Percentiles rank a stretch among this genome's conserved stretches.
Conservation (phyloP, 1,284 basidiomycete genomes). For the Cerrena zonata region DNA sequence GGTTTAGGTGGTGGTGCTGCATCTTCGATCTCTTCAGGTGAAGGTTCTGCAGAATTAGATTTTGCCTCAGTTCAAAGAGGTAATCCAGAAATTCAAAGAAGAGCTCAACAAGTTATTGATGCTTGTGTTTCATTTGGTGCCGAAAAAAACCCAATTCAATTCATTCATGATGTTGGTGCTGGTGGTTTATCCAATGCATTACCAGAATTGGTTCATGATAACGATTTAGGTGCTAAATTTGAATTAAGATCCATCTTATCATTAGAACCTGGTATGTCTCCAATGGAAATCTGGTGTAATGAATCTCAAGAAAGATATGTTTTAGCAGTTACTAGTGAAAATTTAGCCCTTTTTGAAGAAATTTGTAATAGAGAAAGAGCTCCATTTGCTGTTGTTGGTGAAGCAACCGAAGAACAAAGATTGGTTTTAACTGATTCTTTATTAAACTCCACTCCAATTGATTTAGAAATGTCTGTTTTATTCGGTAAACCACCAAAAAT, state of each 20-base stretch:
- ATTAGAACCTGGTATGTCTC: slow-evolving; percentile 90
- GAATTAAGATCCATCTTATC: slow-evolving; percentile 92
- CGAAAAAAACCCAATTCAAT: slow-evolving; percentile 79
- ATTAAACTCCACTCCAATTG: slow-evolving; percentile 75
- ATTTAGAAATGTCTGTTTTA: slow-evolving; percentile 88
- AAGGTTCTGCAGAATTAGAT: slow-evolving; percentile 86
- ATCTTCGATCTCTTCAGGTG: slow-evolving; percentile 84
- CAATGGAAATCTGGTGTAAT: slow-evolving; percentile 99
- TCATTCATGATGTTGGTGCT: slow-evolving; percentile 97
- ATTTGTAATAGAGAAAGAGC: slow-evolving; percentile 88
- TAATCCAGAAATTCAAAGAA: slow-evolving; percentile 96
- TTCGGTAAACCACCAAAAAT: slow-evolving; percentile 97
- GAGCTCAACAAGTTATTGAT: slow-evolving; percentile 97
- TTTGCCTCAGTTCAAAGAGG: slow-evolving; percentile 97
- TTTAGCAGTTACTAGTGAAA: slow-evolving; percentile 71
- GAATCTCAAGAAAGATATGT: slow-evolving; percentile 98
- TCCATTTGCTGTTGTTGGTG: slow-evolving; percentile 87
- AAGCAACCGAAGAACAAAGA: slow-evolving; percentile 77
- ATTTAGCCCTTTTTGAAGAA: slow-evolving; percentile 57
- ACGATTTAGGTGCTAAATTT: slow-evolving; percentile 81
- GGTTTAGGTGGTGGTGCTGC: slow-evolving; percentile 95
- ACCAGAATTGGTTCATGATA: slow-evolving; percentile 95
- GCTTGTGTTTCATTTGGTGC: slow-evolving; percentile 70
- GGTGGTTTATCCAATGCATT: slow-evolving; percentile 95
- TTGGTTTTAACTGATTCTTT: slow-evolving; percentile 88